Base-by-base conservation (phyloP, 2,329 filamentous ascomycete genomes). In the Cordyceps fumosorosea region DNA sequence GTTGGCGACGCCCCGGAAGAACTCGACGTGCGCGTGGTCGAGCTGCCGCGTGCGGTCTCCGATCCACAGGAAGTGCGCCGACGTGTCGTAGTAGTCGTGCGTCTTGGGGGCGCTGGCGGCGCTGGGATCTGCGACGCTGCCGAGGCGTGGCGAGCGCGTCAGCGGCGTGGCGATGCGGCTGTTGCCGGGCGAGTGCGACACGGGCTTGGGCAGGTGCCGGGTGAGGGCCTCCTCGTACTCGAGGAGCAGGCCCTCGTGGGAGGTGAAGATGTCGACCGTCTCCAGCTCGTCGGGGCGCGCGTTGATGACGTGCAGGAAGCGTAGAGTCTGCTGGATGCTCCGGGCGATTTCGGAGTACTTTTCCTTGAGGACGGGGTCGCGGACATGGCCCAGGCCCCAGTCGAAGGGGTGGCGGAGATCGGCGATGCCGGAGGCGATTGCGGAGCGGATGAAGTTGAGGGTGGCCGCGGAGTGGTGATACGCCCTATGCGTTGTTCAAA, bases 391-490 rank as follows among this genome's bases (percentile, higher is more conserved):
- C 1, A 99, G 84, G 18, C 89, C 89, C 95, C 95, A 99, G 80
- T 98, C 91, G 34, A 99, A 81, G 0, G 95, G 95, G 22, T 90
- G 89, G 77, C 97, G 93, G 53, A 99, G 81, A 73, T 99, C 95
- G 6, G 95, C 95, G 65, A 99, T 90, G 18, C 95, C 95, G 3
- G 91, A 93, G 1, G 89, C 83, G 48, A 98, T 79, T 55, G 93
- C 87, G 18, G 89, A 88, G 53, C 95, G 87, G 65, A 97, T 85
- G 76, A 95, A 98, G 78, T 99, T 99, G 65, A 96, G 82, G 0
- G 95, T 99, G 10, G 92, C 91, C 2, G 95, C 91, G 0, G 93
- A 97, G 76, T 98, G 89, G 76, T 96, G 95, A 79, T 99, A 99
- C 3, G 95, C 95, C 65, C 89, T 87, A 61, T n/a, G 37, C 51